Conservation (phyloP, 352 stramenopile genomes). For the Phytophthora rubi region DNA sequence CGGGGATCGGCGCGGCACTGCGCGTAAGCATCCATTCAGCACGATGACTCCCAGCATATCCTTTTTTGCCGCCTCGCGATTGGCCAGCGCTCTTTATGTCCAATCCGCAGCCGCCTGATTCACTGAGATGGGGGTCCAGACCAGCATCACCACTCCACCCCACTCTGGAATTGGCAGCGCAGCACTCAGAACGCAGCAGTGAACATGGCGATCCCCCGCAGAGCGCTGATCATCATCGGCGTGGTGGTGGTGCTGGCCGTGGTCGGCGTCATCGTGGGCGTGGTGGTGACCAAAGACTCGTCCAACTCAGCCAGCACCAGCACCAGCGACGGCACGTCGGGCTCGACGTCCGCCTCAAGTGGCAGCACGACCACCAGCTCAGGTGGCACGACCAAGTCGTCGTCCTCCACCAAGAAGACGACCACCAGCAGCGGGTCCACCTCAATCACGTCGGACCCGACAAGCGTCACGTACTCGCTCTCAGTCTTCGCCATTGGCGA, state of each 20-base stretch:
- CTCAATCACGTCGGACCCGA: slow-evolving; percentile 45
- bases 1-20: slow-evolving; percentile 15
- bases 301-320: slow-evolving; percentile 37
- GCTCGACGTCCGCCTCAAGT: slow-evolving; percentile 21
- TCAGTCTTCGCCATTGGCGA: slow-evolving; percentile 73
- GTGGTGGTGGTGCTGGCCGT: slow-evolving; percentile 55
- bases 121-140: slow-evolving; percentile 30
- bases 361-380: slow-evolving; percentile 24
- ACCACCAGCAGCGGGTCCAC: slow-evolving; percentile 30
- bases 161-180: slow-evolving; percentile 31
- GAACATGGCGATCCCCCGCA: slow-evolving; percentile 26
- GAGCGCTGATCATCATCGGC: slow-evolving; percentile 42
- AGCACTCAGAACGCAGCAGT: slow-evolving; percentile 4
- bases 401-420: slow-evolving; percentile 29
- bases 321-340: slow-evolving; percentile 29
- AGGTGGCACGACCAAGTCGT: slow-evolving; percentile 29
- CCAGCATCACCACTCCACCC: neutral
- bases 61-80: slow-evolving; percentile 9
- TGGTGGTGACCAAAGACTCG: slow-evolving; percentile 40
- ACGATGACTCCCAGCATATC: slow-evolving; percentile 31
- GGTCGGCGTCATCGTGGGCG: slow-evolving; percentile 54
- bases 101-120: neutral
- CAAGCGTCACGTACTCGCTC: slow-evolving; percentile 50
- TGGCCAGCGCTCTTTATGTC: neutral
- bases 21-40: slow-evolving; percentile 18